A percentile compares a stretch with the other conserved stretches of the same genome.
phyloP scores from a whole-genome alignment of 208 protist species.

The Entamoeba nuttalli region DNA sequence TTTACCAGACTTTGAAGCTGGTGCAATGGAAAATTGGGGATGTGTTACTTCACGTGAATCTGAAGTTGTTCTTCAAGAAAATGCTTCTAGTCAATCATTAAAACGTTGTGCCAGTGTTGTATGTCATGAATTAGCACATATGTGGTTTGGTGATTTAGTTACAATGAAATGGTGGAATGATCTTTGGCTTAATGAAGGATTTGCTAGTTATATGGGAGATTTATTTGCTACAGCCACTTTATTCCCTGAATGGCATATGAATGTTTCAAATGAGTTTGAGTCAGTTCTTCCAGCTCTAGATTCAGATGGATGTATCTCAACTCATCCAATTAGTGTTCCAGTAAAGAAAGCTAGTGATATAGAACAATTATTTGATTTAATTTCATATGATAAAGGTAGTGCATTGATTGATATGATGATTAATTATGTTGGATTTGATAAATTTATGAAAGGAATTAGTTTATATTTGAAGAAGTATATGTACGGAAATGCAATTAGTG shows the following conservation, averaged over 20 bases:
- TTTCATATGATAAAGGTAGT: constrained; percentile 77
- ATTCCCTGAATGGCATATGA: constrained; percentile 4
- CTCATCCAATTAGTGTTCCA: constrained; percentile 76
- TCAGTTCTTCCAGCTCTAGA: constrained; percentile 51
- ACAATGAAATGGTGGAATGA: constrained; percentile 89
- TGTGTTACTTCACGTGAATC: constrained; percentile 75
- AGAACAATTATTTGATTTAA: constrained; percentile 85
- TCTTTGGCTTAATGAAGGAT: constrained; percentile 94
- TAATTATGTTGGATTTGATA: constrained; percentile 57
- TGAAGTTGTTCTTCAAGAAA: constrained; percentile 55
- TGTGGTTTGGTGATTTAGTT: constrained; percentile 60
- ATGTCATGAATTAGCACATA: constrained; percentile 76
- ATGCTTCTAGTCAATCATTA: neutral
- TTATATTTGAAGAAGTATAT: constrained; percentile 55
- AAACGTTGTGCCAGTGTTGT: constrained; percentile 65
- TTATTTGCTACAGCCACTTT: constrained; percentile 34
- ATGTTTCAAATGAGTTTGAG: constrained; percentile 44
- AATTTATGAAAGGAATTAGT: constrained; percentile 60
- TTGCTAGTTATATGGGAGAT: constrained; percentile 79
- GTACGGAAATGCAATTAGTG: neutral
- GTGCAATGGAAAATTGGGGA: constrained; percentile 67
- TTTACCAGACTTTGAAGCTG: constrained; percentile 68
- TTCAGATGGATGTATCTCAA: constrained; percentile 60
- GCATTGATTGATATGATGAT: constrained; percentile 72
- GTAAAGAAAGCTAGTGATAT: constrained; percentile 66